A percentile compares a stretch with the other conserved stretches of the same genome.
These are phyloP conservation scores for Pachyrhizus erosus DNA, from an alignment of 306 rosid species.

Conservation along the genomic window DNA sequence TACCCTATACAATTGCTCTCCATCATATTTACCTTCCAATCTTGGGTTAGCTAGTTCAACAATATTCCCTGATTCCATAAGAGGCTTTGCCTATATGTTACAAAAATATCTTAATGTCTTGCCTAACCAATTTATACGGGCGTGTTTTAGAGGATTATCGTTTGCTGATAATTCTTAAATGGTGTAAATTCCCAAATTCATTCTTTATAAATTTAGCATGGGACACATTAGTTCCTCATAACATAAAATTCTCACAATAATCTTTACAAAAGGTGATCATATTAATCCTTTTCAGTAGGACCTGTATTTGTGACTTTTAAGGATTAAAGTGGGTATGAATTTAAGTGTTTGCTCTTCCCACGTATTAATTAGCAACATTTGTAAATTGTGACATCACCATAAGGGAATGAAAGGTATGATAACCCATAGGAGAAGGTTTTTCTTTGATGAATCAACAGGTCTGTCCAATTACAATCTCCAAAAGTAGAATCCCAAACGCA, in stretches of 20 bases:
- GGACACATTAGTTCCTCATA: background rate
- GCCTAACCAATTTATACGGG: background rate
- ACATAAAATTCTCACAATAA: background rate
- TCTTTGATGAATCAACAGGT: constrained; percentile 89
- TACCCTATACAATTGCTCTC: constrained; percentile 63
- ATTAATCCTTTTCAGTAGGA: no score
- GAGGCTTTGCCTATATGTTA: constrained; percentile 71
- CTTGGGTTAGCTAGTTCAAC: constrained; percentile 73
- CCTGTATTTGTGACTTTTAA: no score
- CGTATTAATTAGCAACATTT: no score
- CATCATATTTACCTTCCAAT: constrained; percentile 71
- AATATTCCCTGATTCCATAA: constrained; percentile 79
- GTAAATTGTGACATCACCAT: no score
- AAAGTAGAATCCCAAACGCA: constrained; percentile 84
- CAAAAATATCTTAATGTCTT: background rate
- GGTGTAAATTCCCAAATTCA: background rate
- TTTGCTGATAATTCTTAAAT: background rate
- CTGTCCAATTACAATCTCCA: constrained; percentile 88
- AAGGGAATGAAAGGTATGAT: background rate
- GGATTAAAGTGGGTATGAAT: no score
- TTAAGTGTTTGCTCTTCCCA: no score
- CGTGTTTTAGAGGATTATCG: background rate
- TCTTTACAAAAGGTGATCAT: background rate
- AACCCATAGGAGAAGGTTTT: constrained; percentile 94
- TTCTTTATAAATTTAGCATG: background rate